phyloP scores from a whole-genome alignment of 1,284 basidiomycete genomes.

The Moniliella sp. region DNA sequence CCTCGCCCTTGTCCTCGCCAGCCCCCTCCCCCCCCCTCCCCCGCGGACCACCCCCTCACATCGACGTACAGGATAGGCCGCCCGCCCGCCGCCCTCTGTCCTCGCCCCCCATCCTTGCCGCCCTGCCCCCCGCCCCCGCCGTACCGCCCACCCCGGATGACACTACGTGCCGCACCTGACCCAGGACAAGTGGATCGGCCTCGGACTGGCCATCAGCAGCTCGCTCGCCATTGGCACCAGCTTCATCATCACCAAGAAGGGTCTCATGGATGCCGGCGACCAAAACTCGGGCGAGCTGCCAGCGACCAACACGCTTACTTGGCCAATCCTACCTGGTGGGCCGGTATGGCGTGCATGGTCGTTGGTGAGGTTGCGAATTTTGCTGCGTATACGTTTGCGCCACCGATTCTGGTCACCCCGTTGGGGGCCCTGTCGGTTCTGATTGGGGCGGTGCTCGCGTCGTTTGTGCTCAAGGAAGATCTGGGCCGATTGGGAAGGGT shows the following conservation, averaged over 20 bases:
- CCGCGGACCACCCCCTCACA: too few relatives aligned
- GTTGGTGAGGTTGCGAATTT: conserved; percentile 58
- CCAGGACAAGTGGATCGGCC: conserved; percentile 30
- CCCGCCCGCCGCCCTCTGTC: too few relatives aligned
- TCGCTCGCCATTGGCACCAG: conserved; percentile 30
- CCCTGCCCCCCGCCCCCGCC: too few relatives aligned
- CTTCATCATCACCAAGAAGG: conserved; percentile 33
- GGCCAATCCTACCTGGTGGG: conserved; percentile 90
- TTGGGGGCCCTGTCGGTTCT: conserved; percentile 83
- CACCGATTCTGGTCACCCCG: conserved; percentile 86
- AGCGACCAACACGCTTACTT: conserved; percentile 44
- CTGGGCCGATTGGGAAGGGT: conserved; percentile 75
- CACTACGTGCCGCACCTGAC: too few relatives aligned
- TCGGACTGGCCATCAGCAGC: conserved; percentile 27
- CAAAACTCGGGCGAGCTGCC: conserved; percentile 27
- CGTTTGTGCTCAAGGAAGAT: conserved; percentile 75
- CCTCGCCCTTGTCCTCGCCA: too few relatives aligned
- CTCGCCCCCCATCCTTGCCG: too few relatives aligned
- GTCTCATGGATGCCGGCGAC: conserved; percentile 29
- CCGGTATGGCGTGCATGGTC: conserved; percentile 58
- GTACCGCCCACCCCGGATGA: too few relatives aligned
- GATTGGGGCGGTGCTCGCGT: conserved; percentile 60
- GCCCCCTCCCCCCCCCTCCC: too few relatives aligned
- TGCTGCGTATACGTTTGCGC: conserved; percentile 91
- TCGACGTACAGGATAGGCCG: too few relatives aligned